Base-by-base conservation (phyloP, 805 yeast genomes). In the Tetrapisispora taiwanensis region DNA sequence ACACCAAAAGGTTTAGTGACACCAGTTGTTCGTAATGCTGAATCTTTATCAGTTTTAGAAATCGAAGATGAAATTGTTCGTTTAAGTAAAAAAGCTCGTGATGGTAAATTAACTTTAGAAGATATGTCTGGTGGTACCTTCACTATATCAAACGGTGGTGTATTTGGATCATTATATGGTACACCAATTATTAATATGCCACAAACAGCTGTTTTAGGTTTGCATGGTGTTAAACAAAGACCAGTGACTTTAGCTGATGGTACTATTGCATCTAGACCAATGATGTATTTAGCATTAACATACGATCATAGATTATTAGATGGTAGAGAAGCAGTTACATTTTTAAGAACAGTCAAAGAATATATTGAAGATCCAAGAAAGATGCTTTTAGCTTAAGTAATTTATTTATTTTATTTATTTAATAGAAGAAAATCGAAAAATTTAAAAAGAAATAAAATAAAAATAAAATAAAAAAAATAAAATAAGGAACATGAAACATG, bases 101-200 rank as follows among this genome's bases (percentile, higher is more conserved):
- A 90, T 65, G 92, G 92, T 62, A 89, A 92, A 72, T 77, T 92
- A 63, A 86, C 97, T 45, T 71, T 92, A 53, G 98, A 92, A 74
- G 98, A 92, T 69, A 90, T 92, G 97, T 78, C 96, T 49, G 98
- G 98, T 67, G 98, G 98, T 68, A 89, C 97, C 48, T 89, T 92
- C 76, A 92, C 98, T 61, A 92, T 92, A 60, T 92, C 97, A 45
- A 92, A 92, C 73, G 98, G 98, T 67, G 98, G 98, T 69, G 96
- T 92, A 46, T 92, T 92, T 61, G 98, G 98, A 52, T 92, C 97
- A 22, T 74, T 92, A 54, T 87, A 84, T 68, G 98, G 98, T 67
- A 92, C 98, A 43, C 98, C 98, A 61, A 92, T 92, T 69, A 90
- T 92, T 67, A 92, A 92, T 78, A 71, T 84, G 78, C 98, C 98